Conservation (phyloP, 441 rosid genomes). For the Corymbia citriodora region DNA sequence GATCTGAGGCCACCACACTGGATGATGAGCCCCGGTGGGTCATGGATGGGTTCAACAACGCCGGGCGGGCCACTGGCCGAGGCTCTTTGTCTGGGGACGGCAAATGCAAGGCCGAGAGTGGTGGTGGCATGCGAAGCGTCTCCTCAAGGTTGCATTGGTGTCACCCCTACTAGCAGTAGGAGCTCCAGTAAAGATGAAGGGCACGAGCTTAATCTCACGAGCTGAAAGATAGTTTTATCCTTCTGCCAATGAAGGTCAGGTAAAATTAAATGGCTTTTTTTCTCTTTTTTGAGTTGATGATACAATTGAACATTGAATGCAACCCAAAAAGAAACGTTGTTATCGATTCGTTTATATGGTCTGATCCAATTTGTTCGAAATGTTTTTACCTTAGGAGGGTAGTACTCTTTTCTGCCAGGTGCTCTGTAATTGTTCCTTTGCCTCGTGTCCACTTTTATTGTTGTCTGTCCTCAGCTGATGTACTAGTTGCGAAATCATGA, state of each 20-base stretch:
- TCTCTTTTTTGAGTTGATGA: background rate
- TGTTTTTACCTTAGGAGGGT: background rate
- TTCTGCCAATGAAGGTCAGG: background rate
- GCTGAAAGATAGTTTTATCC: background rate
- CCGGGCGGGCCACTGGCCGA: constrained; percentile 75
- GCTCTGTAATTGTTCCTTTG: background rate
- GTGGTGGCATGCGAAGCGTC: background rate
- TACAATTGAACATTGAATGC: background rate
- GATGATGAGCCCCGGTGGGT: constrained; percentile 27
- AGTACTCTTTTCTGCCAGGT: background rate
- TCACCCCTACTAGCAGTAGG: constrained; percentile 40
- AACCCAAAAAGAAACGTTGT: background rate
- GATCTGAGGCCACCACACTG: constrained; percentile 32
- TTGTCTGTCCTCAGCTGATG: background rate
- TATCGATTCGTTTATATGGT: background rate
- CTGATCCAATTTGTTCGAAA: background rate
- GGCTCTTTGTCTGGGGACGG: constrained; percentile 65
- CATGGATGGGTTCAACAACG: constrained; percentile 45
- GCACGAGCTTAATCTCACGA: constrained; percentile 1
- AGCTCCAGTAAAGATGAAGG: constrained; percentile 18
- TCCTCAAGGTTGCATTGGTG: constrained; percentile 8
- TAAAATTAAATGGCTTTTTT: background rate
- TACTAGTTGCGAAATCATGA: background rate
- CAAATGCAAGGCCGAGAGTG: constrained; percentile 22
- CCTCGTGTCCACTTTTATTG: background rate